A percentile compares a stretch with the other conserved stretches of the same genome.
phyloP scores from a whole-genome alignment of 2,329 filamentous ascomycete genomes.

The Colletotrichum graminicola region DNA sequence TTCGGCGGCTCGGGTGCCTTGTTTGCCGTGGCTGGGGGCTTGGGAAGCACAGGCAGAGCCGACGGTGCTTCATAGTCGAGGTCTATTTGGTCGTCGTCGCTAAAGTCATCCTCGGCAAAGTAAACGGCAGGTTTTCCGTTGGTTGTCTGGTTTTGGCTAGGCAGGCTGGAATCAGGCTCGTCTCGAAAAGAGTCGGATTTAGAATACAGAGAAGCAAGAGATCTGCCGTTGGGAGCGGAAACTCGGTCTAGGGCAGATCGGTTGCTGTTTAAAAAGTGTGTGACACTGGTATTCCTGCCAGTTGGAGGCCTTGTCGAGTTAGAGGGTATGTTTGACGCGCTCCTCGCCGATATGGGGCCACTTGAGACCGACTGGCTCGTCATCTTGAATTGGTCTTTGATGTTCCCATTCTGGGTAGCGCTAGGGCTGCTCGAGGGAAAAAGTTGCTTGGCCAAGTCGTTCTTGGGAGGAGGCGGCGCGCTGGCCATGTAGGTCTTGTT shows the following conservation, averaged over 20 bases:
- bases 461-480: slow-evolving; percentile 49
- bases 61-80: slow-evolving; percentile 74
- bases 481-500: slow-evolving; percentile 56
- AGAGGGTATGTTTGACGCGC: slow-evolving; percentile 40
- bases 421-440: slow-evolving; percentile 70
- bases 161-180: slow-evolving; percentile 45
- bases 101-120: slow-evolving; percentile 86
- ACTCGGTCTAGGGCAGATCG: slow-evolving; percentile 25
- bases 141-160: slow-evolving; percentile 38
- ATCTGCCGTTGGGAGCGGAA: slow-evolving; percentile 17
- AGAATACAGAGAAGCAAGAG: slow-evolving; percentile 57
- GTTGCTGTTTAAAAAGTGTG: slow-evolving; percentile 44
- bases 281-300: slow-evolving; percentile 33
- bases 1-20: slow-evolving; percentile 39
- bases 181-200: slow-evolving; percentile 64
- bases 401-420: slow-evolving; percentile 57
- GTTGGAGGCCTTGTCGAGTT: slow-evolving; percentile 26
- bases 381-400: slow-evolving; percentile 63
- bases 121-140: slow-evolving; percentile 59
- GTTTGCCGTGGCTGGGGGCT: slow-evolving; percentile 47
- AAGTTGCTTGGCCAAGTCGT: slow-evolving; percentile 61
- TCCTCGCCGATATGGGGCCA: slow-evolving; percentile 57
- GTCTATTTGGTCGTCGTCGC: slow-evolving; percentile 83
- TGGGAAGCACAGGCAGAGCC: slow-evolving; percentile 55
- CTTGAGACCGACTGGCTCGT: slow-evolving; percentile 52